Base-by-base conservation (phyloP, 1,284 basidiomycete species). In the Microbotryomycetes sp. region DNA sequence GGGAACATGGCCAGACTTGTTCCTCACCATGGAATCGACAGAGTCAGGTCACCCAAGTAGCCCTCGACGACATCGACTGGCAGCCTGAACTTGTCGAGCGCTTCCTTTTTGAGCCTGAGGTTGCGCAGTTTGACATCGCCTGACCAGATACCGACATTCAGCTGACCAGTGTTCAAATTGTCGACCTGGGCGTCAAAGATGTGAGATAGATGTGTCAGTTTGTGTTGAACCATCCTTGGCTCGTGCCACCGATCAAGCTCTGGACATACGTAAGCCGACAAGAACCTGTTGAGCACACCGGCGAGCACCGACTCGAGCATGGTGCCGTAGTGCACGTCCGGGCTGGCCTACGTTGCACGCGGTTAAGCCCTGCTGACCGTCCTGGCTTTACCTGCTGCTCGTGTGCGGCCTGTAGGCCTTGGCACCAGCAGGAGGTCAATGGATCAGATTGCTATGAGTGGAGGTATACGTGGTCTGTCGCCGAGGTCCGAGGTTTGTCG, bases 21-120 rank as follows among this genome's bases (percentile, higher is more conserved):
- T 4, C 47, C 71, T 15, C 52, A 69, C 91, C 93, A 98, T 62
- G 96, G 89, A n/a, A 99, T 83, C 18, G 88, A 90, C 13, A 98
- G 78, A 0, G 89, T 91, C 63, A 98, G 86, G 68, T 85, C 91
- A 46, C 96, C 96, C 54, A 98, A 83, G 76, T 94, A 86, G 46
- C 92, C 96, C 80, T 98, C 91, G 23, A 91, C 80, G 29, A 99
- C 92, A 78, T 98, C 93, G 4, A 99, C 86, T 0, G 97, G 97
- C 21, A 99, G 80, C 59, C 91, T 83, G 74, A 98, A 96, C 75
- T 97, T 93, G 77, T 99, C 96, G 60, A 99, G 80, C 1, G 91
- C 91, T 48, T 89, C 89, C 76, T 87, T 93, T 80, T 97, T 98
- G 70, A 99, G 81, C 53, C 86, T 85, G 52, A 98, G 77, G 70